Percentiles rank a stretch among this genome's conserved stretches.
Evolutionary conservation across 768 basidiomycete genomes (phyloP).

Genomic region (Leccinum disarticulatum): DNA sequence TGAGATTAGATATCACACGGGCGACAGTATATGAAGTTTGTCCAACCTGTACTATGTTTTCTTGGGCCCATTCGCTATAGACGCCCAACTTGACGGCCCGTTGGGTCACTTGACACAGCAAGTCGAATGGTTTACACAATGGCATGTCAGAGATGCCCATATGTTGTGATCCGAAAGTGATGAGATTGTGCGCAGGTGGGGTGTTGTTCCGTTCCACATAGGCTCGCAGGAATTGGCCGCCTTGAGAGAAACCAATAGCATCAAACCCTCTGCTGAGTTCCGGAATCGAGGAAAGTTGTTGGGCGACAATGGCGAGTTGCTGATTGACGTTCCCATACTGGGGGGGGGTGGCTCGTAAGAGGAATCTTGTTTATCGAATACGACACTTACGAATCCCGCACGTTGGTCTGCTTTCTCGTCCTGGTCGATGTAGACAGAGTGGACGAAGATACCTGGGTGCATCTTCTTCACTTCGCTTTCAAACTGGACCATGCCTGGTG

Average conservation of each 20-base stretch:
- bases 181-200: constrained; percentile 75
- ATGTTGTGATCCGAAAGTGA: constrained; percentile 87
- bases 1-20: constrained; percentile 2
- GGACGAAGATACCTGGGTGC: constrained; percentile 75
- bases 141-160: constrained; percentile 84
- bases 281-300: constrained; percentile 61
- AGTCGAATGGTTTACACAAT: constrained; percentile 58
- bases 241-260: constrained; percentile 88
- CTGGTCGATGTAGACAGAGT: constrained; percentile 67
- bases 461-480: constrained; percentile 54
- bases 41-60: constrained; percentile 67
- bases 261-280: constrained; percentile 75
- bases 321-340: constrained; percentile 79
- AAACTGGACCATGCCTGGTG: constrained; percentile 72
- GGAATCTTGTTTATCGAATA: constrained; percentile 1
- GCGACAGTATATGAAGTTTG: neutral
- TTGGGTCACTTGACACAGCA: constrained; percentile 68
- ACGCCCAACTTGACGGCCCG: constrained; percentile 60
- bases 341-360: neutral
- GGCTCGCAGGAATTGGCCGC: constrained; percentile 85
- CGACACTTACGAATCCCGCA: constrained; percentile 68
- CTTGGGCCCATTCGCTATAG: constrained; percentile 75
- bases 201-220: constrained; percentile 75
- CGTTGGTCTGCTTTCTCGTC: constrained; percentile 61
- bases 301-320: constrained; percentile 63